A percentile compares a stretch with the other conserved stretches of the same genome.
phyloP scores from a whole-genome alignment of 805 yeast genomes.

The Candida coquimbonensis region DNA sequence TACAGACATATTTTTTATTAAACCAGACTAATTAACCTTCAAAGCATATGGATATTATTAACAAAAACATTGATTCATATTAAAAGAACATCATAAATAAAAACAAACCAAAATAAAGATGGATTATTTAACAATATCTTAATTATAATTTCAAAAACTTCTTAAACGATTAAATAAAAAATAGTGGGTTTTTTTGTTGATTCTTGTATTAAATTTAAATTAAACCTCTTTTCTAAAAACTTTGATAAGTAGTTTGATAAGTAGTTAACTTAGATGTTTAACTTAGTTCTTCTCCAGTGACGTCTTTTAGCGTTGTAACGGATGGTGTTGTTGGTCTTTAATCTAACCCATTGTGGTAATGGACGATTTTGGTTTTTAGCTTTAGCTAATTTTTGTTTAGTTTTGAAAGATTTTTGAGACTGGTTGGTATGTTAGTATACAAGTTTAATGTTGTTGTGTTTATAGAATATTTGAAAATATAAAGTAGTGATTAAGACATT shows the following conservation, averaged over 20 bases:
- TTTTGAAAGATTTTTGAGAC: slow-evolving; percentile 94
- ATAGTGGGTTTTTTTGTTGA: slow-evolving; percentile 5
- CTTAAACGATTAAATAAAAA: not conserved
- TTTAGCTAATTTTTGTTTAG: slow-evolving; percentile 98
- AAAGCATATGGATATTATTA: slow-evolving; percentile 2
- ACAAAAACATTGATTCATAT: not conserved
- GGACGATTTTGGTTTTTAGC: slow-evolving; percentile 99
- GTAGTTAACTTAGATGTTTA: slow-evolving; percentile 64
- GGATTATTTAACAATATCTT: not conserved
- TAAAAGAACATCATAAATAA: not conserved
- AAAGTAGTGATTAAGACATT: no score
- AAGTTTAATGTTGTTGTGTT: no score
- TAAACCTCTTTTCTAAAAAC: slow-evolving; percentile 1
- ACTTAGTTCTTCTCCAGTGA: slow-evolving; percentile 99
- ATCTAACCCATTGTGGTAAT: slow-evolving; percentile 99
- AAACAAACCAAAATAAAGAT: no score
- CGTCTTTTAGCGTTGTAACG: slow-evolving; percentile 99
- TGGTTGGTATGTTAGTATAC: slow-evolving; percentile 24
- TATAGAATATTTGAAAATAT: no score
- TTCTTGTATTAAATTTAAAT: slow-evolving; percentile 7
- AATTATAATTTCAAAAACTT: slow-evolving; percentile 1
- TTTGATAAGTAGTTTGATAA: not conserved
- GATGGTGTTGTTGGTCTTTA: slow-evolving; percentile 95
- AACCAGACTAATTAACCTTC: slow-evolving; percentile 1
- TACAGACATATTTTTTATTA: slow-evolving; percentile 19